Evolutionary conservation across 148 eudicot genomes (phyloP), one percentile per base, ranked within the genome.

Genomic region (Rhododendron kiyosumense): DNA sequence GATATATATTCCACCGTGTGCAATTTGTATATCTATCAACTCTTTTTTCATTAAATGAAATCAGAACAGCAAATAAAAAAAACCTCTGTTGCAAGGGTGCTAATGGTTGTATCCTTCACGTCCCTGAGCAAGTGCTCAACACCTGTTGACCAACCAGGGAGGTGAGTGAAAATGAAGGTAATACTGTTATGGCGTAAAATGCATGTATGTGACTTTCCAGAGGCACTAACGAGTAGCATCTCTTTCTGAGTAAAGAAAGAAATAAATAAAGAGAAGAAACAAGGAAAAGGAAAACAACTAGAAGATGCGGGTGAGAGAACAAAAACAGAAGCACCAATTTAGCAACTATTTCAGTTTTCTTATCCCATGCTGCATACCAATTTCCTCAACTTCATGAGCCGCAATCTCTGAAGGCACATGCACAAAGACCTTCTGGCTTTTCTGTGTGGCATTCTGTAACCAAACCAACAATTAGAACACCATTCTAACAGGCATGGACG

Each of bases 321-420:
- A 45, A 20, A 52, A 81, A 45, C 5, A 7, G 45, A 81, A 34
- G 14, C 49, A 81, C 6, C 84, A 1, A 81, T 57, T 22, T 18
- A 34, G n/a, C 71, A 57, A 48, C 49, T 18, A 81, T 57, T 57
- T 32, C 73, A 81, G 73, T 22, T 81, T 81, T 81, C 71, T 81
- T 12, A 86, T 63, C 89, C 26, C 46, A 28, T 12, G 77, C n/a
- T 20, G 9, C 84, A 18, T 91, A 97, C 98, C 99, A 38, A 97
- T 97, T 91, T 97, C 99, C 88, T 97, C 99, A 83, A 97, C 99
- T 87, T 97, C 98, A 88, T 96, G 99, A 36, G 99, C 99, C 49
- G 98, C 98, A 82, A 96, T 96, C 91, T 96, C 99, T 1, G 99
- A 96, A 71, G 95, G 94, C 87, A 93, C 96, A 65, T 97, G 99